Evolutionary conservation across 805 yeast genomes (phyloP).

Genomic region (Zygotorulaspora florentina): DNA sequence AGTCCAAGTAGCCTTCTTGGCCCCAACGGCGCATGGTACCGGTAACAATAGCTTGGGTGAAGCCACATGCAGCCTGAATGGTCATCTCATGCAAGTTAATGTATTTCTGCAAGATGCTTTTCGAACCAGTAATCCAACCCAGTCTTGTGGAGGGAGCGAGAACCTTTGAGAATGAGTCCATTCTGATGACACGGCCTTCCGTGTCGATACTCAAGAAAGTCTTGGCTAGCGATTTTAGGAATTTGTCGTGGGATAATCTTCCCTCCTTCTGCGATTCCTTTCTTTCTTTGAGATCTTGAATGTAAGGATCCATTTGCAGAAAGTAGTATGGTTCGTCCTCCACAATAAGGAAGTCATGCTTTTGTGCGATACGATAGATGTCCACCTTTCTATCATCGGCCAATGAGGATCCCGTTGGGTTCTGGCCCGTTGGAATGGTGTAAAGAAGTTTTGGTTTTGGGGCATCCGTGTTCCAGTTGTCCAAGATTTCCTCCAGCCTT

Average conservation of each 20-base stretch:
- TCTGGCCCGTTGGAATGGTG: slow-evolving; percentile 94
- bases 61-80: slow-evolving; percentile 77
- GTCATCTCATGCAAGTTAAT: slow-evolving; percentile 75
- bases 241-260: slow-evolving; percentile 52
- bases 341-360: slow-evolving; percentile 79
- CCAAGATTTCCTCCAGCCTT: slow-evolving; percentile 55
- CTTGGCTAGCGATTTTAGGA: slow-evolving; percentile 62
- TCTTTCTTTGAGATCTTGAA: slow-evolving; percentile 40
- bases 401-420: slow-evolving; percentile 92
- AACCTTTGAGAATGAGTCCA: slow-evolving; percentile 88
- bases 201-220: slow-evolving; percentile 71
- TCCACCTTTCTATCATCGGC: slow-evolving; percentile 69
- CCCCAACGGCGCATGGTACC: slow-evolving; percentile 85
- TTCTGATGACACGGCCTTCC: slow-evolving; percentile 85
- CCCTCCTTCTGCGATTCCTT: slow-evolving; percentile 17
- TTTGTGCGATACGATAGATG: slow-evolving; percentile 72
- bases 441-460: slow-evolving; percentile 83
- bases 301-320: slow-evolving; percentile 84
- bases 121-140: slow-evolving; percentile 85
- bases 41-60: slow-evolving; percentile 65
- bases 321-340: slow-evolving; percentile 99
- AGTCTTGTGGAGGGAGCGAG: slow-evolving; percentile 86
- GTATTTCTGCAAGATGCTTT: slow-evolving; percentile 56
- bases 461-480: slow-evolving; percentile 59
- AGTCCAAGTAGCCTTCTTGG: slow-evolving; percentile 79